phyloP scores from a whole-genome alignment of 1,139 yeast species.

The Debaryomyces robertsiae region DNA sequence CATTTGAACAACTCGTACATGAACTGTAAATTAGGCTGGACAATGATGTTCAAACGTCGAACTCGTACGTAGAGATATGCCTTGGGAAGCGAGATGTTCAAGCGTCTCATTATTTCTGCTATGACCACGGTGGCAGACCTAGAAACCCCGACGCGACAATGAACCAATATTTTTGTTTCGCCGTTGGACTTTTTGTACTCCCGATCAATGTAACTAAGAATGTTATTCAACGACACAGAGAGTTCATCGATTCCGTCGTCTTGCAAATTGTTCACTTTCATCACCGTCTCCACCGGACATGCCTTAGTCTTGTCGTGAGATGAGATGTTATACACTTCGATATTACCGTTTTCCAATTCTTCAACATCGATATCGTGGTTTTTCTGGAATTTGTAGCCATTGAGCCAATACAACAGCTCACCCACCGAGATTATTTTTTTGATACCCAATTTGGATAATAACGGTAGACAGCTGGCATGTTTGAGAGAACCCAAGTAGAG shows the following conservation, averaged over 20 bases:
- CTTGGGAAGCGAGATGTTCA: slow-evolving; percentile 37
- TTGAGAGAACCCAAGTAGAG: slow-evolving; percentile 81
- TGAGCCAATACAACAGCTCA: slow-evolving; percentile 69
- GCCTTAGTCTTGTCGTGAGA: slow-evolving; percentile 17
- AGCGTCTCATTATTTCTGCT: slow-evolving; percentile 50
- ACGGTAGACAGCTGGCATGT: slow-evolving; percentile 75
- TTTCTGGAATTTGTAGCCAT: slow-evolving; percentile 32
- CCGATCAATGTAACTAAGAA: slow-evolving; percentile 39
- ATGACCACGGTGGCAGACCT: slow-evolving; percentile 53
- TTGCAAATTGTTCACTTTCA: slow-evolving; percentile 49
- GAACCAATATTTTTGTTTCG: slow-evolving; percentile 41
- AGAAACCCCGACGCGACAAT: slow-evolving; percentile 55
- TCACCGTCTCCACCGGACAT: slow-evolving; percentile 33
- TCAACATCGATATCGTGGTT: slow-evolving; percentile 28
- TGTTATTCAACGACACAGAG: slow-evolving; percentile 35
- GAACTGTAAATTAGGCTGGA: slow-evolving; percentile 51
- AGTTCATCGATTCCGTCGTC: slow-evolving; percentile 53
- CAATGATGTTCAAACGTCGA: slow-evolving; percentile 48
- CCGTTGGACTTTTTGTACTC: slow-evolving; percentile 32
- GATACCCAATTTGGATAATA: slow-evolving; percentile 69
- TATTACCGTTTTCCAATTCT: slow-evolving; percentile 31
- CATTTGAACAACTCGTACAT: slow-evolving; percentile 54
- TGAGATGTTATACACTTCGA: slow-evolving; percentile 33
- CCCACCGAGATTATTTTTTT: slow-evolving; percentile 84
- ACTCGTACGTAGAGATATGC: slow-evolving; percentile 52